A percentile compares a stretch with the other conserved stretches of the same genome.
These are phyloP conservation scores for Alternaria viburni DNA, from an alignment of 2,329 filamentous ascomycete genomes.

Conservation along the genomic window DNA sequence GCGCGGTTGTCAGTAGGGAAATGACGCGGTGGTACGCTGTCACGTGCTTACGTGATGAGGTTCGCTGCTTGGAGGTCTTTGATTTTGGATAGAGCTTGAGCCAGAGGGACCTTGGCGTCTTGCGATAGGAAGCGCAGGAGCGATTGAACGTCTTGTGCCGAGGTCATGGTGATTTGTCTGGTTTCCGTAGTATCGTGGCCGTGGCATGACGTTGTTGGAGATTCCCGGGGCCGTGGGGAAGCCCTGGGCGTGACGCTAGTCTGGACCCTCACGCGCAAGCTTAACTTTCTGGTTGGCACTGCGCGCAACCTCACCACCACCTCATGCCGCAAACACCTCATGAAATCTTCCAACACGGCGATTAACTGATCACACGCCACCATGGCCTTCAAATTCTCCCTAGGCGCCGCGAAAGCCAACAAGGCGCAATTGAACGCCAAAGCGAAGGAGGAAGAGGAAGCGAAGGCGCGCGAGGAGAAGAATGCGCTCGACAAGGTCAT, in stretches of 20 bases:
- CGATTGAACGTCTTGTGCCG: constrained; percentile 49
- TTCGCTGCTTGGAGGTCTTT: constrained; percentile 60
- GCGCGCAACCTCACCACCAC: neutral
- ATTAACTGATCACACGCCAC: neutral
- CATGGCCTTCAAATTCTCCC: constrained; percentile 42
- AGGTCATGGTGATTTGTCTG: constrained; percentile 32
- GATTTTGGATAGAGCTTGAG: constrained; percentile 61
- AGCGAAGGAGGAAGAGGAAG: constrained; percentile 39
- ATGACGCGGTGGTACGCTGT: constrained; percentile 25
- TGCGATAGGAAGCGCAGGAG: constrained; percentile 65
- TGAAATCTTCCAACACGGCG: neutral
- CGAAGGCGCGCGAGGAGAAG: constrained; percentile 40
- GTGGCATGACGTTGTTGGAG: constrained; percentile 5
- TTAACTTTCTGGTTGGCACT: constrained; percentile 2
- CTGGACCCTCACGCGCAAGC: constrained; percentile 13
- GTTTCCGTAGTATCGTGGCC: neutral
- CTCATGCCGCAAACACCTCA: neutral
- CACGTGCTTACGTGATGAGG: constrained; percentile 58
- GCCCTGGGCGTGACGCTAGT: constrained; percentile 16
- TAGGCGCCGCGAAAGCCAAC: constrained; percentile 30
- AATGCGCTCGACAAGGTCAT: constrained; percentile 39
- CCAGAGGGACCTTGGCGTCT: constrained; percentile 63
- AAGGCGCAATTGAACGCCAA: constrained; percentile 36
- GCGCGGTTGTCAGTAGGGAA: constrained; percentile 12
- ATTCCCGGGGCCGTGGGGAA: neutral